Conservation (phyloP, 768 basidiomycete genomes). For the Amanita rimosa region DNA sequence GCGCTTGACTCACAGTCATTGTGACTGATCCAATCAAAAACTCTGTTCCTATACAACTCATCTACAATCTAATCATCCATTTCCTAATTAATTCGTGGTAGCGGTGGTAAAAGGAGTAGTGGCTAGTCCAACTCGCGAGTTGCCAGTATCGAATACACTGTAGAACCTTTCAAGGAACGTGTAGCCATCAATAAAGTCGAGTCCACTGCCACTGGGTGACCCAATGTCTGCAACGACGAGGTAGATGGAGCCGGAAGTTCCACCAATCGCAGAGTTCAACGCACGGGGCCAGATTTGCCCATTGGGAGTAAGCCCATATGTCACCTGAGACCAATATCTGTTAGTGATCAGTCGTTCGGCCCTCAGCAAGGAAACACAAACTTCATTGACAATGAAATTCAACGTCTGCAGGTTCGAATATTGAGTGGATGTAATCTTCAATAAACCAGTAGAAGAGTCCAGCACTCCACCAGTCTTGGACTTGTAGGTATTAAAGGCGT, state of each 20-base stretch:
- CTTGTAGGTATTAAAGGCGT: constrained; percentile 32
- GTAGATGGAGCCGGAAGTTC: constrained; percentile 37
- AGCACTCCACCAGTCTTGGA: constrained; percentile 31
- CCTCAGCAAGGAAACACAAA: constrained; percentile 18
- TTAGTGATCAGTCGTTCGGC: constrained; percentile 21
- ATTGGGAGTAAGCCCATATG: constrained; percentile 46
- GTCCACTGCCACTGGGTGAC: constrained; percentile 35
- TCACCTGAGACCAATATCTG: constrained; percentile 18
- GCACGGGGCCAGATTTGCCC: constrained; percentile 62
- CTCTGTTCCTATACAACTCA: too few relatives aligned
- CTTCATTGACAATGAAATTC: constrained; percentile 42
- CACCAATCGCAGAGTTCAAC: constrained; percentile 48
- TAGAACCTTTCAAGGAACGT: constrained; percentile 44
- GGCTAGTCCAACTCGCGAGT: constrained; percentile 47
- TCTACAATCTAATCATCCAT: too few relatives aligned
- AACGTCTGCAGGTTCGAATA: constrained; percentile 41
- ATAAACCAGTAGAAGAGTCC: constrained; percentile 34
- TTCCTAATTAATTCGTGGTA: not conserved
- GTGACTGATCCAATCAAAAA: too few relatives aligned
- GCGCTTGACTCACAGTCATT: too few relatives aligned
- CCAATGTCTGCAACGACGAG: constrained; percentile 47
- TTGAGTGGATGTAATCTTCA: constrained; percentile 39
- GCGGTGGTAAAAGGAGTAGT: constrained; percentile 34
- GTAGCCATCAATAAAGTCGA: constrained; percentile 56
- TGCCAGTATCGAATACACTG: constrained; percentile 50